Conservation (phyloP, 192 early-diverging fungal species). For the Oehlia diaphana region DNA sequence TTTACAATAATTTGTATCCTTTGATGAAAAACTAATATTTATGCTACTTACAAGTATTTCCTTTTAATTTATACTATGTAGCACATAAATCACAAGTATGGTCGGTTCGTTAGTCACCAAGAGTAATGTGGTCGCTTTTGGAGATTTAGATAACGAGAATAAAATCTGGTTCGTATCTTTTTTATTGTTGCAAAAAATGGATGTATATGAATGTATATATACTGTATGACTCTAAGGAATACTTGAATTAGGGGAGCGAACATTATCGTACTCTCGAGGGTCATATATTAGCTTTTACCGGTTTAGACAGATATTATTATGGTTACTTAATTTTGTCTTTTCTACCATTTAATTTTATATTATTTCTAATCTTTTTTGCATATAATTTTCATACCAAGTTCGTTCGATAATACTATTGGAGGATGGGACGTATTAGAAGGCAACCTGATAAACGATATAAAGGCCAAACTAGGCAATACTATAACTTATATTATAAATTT, state of each 20-base stretch:
- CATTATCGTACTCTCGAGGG: constrained; percentile 57
- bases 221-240: too few species aligned
- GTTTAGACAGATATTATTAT: constrained; percentile 52
- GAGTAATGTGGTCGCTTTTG: constrained; percentile 59
- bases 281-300: constrained; percentile 73
- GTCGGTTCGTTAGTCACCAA: constrained; percentile 66
- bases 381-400: constrained; percentile 59
- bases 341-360: not conserved
- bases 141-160: constrained; percentile 67
- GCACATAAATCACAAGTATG: constrained; percentile 48
- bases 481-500: not conserved
- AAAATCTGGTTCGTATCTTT: constrained; percentile 64
- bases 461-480: constrained; percentile 49
- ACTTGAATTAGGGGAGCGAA: constrained; percentile 49
- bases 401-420: constrained; percentile 67
- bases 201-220: too few species aligned
- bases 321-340: constrained; percentile 17
- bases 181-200: not conserved
- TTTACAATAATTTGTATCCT: not conserved
- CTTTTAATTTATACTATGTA: not conserved
- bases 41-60: too few species aligned
- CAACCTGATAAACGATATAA: constrained; percentile 48
- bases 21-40: not conserved
- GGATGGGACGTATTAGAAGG: constrained; percentile 66
- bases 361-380: not conserved